These are phyloP conservation scores for Stephania japonica DNA, from an alignment of 164 flowering plant genomes.

Conservation along the genomic window DNA sequence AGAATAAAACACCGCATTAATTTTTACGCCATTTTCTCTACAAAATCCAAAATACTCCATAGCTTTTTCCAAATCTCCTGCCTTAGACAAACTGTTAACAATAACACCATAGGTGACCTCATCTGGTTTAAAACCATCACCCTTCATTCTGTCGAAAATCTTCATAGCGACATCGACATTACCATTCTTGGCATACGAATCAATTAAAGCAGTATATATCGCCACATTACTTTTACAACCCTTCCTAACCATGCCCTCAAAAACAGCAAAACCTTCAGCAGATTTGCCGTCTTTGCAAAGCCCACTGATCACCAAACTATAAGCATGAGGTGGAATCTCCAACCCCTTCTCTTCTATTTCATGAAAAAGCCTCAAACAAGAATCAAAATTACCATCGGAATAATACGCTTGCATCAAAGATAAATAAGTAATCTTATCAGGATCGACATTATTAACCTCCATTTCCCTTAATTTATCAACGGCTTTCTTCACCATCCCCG, in stretches of 20 bases:
- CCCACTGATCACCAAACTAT: constrained; percentile 74
- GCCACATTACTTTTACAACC: constrained; percentile 68
- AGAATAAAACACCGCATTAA: constrained; percentile 68
- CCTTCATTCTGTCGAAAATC: constrained; percentile 69
- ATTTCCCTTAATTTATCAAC: constrained; percentile 57
- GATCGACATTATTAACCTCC: constrained; percentile 47
- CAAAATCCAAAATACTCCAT: constrained; percentile 51
- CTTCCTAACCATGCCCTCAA: constrained; percentile 47
- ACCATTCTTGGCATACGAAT: constrained; percentile 58
- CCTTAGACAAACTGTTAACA: constrained; percentile 65
- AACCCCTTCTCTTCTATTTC: constrained; percentile 82
- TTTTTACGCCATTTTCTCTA: constrained; percentile 31
- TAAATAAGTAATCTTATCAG: constrained; percentile 75
- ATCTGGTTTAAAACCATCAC: constrained; percentile 72
- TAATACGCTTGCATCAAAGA: constrained; percentile 75
- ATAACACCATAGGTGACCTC: constrained; percentile 77
- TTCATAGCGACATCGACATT: constrained; percentile 48
- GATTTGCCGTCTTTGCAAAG: constrained; percentile 70
- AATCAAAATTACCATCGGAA: constrained; percentile 45
- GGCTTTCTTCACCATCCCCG: constrained; percentile 56
- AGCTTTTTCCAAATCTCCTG: constrained; percentile 69
- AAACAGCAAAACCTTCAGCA: constrained; percentile 54
- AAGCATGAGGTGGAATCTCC: constrained; percentile 81
- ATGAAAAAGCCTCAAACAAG: constrained; percentile 65
- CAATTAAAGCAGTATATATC: constrained; percentile 74